Evolutionary conservation across 768 basidiomycete genomes (phyloP), one percentile per base, ranked within the genome.

Genomic region (Neoboletus subvelutipes): DNA sequence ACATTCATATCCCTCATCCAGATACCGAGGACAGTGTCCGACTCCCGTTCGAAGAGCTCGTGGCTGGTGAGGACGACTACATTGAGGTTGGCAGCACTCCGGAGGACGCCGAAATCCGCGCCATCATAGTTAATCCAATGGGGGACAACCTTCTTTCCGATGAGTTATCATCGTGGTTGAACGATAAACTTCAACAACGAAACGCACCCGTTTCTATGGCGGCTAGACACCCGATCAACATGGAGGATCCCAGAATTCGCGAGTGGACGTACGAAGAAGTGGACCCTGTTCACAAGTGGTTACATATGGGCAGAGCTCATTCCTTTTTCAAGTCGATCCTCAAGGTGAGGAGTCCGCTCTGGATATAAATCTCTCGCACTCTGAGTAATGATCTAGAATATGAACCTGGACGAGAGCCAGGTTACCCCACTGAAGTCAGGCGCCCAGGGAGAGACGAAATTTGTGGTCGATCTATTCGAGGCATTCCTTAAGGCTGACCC

Each of bases 261-360:
- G 75, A 77, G 51, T 76, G 70, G 67, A 76, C 73, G 13, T 29
- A 13, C 13, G 73, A 77, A 33, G 81, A 81, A 54, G 59, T 69
- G 48, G 52, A 57, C 0, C 52, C 66, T 17, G 68, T 78, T 47
- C 63, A 68, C 24, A 62, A 59, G 15, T 83, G 77, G 72, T 65
- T 83, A 55, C 55, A 65, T 1, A 61, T 76, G 49, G 70, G 73
- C n/a, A 58, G 65, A 11, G 62, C 61, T 28, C 50, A 71, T 8
- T 58, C 69, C 6, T 55, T 62, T 46, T 50, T 74, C 20, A 72
- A 69, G 56, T 52, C 69, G 3, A 53, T 65, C 49, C 47, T 71
- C 37, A 71, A 68, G 56, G 73, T 74, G 36, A 55, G 47, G 15
- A 11, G 7, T 45, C 9, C 12, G 12, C 48, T 47, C 29, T 42